Base-by-base conservation (phyloP, 2,329 filamentous ascomycete genomes). In the Hirsutella rhossiliensis region DNA sequence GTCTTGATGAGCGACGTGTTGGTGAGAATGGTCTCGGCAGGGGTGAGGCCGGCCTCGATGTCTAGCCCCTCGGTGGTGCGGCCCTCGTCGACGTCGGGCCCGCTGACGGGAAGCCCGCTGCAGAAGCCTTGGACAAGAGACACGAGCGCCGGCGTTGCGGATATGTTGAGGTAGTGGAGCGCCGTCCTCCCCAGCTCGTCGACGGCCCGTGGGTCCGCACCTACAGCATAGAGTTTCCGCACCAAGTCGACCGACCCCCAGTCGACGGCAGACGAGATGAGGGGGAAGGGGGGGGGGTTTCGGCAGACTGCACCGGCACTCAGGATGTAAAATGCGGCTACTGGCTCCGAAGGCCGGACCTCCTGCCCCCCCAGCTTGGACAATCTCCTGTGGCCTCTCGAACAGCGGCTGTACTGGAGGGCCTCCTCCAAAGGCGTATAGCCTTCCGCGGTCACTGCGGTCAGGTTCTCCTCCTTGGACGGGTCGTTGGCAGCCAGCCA, bases 361-460 rank as follows among this genome's bases (percentile, higher is more conserved):
- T 15, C 13, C 2, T 5, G 9, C 11, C 15, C 34, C 3, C 31
- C 38, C 0, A 7, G 12, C 0, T 13, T 4, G 31, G 6, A 8
- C 2, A 4, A 4, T 27, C 3, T 4, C 12, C 11, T 4, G n/a
- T 1, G n/a, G 29, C 8, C 12, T 13, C 11, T 19, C 11, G 55
- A 28, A 2, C 38, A 20, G 3, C 47, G 15, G n/a, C 54, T 37
- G 27, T 46, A 50, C 6, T 47, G n/a, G 19, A 65, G 53, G 3
- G 62, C 56, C 40, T 62, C 52, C 4, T 51, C 54, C 3, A 64
- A 45, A 1, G 63, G 63, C 0, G 62, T 61, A n/a, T 45, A 42
- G 3, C 56, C 56, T 2, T 43, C 23, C 1, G 43, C 45, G 19
- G 48, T 57, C 2, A 43, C 29, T 1, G 44, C 50, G 8, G 39